phyloP scores from a whole-genome alignment of 2,329 filamentous ascomycete genomes.

The Penicillium capsulatum region DNA sequence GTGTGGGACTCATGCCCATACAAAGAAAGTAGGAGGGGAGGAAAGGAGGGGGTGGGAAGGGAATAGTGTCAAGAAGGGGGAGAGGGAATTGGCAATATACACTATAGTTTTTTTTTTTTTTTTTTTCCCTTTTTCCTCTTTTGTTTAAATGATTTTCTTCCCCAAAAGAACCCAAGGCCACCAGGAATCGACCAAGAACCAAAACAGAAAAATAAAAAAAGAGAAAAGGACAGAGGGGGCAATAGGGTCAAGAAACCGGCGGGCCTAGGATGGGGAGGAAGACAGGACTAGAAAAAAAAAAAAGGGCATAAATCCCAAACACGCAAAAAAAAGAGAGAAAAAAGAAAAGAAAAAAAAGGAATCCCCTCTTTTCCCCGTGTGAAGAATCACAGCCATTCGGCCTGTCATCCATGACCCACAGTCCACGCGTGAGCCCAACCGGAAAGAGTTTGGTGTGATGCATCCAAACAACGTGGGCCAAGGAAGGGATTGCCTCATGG shows the following conservation, averaged over 20 bases:
- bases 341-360: conserved; percentile 2
- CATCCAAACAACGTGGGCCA: conserved; percentile 39
- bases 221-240: conserved; percentile 5
- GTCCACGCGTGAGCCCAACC: conserved; percentile 32
- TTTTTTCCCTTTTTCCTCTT: conserved; percentile 2
- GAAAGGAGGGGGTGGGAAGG: conserved; percentile 17
- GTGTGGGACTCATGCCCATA: neutral
- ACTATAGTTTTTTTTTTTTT: conserved; percentile 9
- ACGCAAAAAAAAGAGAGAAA: conserved; percentile 6
- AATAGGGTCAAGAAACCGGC: neutral
- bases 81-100: conserved; percentile 11
- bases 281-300: conserved; percentile 6
- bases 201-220: conserved; percentile 9
- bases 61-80: conserved; percentile 2
- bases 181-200: conserved; percentile 3
- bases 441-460: conserved; percentile 36
- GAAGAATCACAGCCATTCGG: conserved; percentile 24
- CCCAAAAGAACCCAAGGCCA: conserved; percentile 4
- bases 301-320: conserved; percentile 3
- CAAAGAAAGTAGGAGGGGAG: conserved; percentile 12
- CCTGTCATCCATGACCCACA: conserved; percentile 39
- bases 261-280: conserved; percentile 6
- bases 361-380: conserved; percentile 18
- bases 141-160: conserved; percentile 6
- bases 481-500: conserved; percentile 27